Percentiles rank a stretch among this genome's conserved stretches.
Evolutionary conservation across 2,329 filamentous ascomycete species (phyloP).

Genomic region (Camillea tinctor): DNA sequence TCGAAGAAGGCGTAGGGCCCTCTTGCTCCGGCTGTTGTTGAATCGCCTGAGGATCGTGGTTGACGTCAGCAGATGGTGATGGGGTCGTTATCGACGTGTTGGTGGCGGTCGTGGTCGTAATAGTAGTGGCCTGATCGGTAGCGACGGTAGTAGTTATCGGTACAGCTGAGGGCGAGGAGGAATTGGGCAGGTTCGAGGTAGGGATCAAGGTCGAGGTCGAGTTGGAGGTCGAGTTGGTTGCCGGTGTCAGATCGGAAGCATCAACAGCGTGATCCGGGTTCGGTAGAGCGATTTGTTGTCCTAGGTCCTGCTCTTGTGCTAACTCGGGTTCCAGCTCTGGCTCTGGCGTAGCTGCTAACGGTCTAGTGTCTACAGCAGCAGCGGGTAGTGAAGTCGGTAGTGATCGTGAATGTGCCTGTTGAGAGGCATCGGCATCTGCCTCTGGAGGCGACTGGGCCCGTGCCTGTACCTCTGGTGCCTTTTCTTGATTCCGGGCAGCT

Average conservation of each 20-base stretch:
- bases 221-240: constrained; percentile 9
- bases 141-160: constrained; percentile 10
- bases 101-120: not conserved
- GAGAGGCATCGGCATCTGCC: constrained; percentile 25
- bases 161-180: constrained; percentile 13
- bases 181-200: constrained; percentile 7
- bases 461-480: constrained; percentile 23
- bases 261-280: constrained; percentile 19
- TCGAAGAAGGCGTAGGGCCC: constrained; percentile 20
- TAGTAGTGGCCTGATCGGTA: constrained; percentile 18
- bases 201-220: not conserved
- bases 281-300: constrained; percentile 7
- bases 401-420: constrained; percentile 25
- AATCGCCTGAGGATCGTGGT: constrained; percentile 12
- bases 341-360: constrained; percentile 23
- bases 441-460: constrained; percentile 23
- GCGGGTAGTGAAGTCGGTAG: constrained; percentile 23
- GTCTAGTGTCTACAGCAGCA: constrained; percentile 25
- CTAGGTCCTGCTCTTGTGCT: constrained; percentile 23
- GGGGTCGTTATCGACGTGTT: constrained; percentile 8
- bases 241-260: constrained; percentile 16
- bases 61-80: constrained; percentile 14
- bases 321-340: constrained; percentile 28
- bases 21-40: constrained; percentile 12
- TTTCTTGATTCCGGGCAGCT: constrained; percentile 25